Percentiles rank a stretch among this genome's conserved stretches.
Evolutionary conservation across 306 rosid species (phyloP).

Genomic region (Carpinus fangiana): DNA sequence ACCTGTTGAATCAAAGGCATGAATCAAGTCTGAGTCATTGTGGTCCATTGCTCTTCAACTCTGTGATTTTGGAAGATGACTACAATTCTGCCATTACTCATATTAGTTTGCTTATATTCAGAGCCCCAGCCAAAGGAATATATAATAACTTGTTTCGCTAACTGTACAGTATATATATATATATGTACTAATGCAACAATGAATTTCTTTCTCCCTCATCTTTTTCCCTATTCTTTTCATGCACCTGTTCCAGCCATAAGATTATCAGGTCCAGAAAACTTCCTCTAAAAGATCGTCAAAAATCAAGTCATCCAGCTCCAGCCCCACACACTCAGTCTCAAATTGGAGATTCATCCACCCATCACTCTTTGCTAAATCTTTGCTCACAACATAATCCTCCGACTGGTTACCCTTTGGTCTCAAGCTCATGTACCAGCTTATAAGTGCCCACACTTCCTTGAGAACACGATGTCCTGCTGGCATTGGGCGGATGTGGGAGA

Average conservation of each 20-base stretch:
- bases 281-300: slow-evolving; percentile 72
- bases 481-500: slow-evolving; percentile 45
- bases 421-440: slow-evolving; percentile 56
- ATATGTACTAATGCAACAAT: too few relatives aligned
- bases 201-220: neutral
- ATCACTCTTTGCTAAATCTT: slow-evolving; percentile 58
- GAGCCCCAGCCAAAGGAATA: too few relatives aligned
- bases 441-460: slow-evolving; percentile 56
- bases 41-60: neutral
- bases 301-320: slow-evolving; percentile 74
- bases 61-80: neutral
- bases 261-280: slow-evolving; percentile 23
- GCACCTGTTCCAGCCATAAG: neutral
- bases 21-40: neutral
- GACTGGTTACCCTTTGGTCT: slow-evolving; percentile 38
- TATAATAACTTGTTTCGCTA: too few relatives aligned
- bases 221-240: neutral
- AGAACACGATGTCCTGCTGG: slow-evolving; percentile 53
- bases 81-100: neutral
- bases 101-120: too few relatives aligned
- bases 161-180: too few relatives aligned
- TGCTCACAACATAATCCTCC: slow-evolving; percentile 52
- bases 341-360: slow-evolving; percentile 89
- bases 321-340: slow-evolving; percentile 73
- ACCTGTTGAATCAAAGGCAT: too few relatives aligned